These are phyloP conservation scores for Phaeosphaeria sp. DNA, from an alignment of 2,329 filamentous ascomycete genomes.

Conservation along the genomic window DNA sequence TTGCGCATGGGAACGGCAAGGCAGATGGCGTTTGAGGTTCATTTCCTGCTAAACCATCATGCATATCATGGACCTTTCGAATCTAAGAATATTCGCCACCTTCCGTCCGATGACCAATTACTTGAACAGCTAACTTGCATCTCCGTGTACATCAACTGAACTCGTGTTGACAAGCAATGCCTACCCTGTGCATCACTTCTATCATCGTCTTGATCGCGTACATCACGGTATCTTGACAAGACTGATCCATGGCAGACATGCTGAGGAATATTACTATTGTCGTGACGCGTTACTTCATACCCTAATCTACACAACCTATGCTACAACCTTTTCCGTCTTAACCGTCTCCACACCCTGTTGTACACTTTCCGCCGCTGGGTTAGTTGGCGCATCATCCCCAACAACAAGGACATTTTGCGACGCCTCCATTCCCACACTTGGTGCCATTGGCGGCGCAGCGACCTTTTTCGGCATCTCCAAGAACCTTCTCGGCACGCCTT, in stretches of 20 bases:
- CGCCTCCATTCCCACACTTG: neutral
- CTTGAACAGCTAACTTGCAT: neutral
- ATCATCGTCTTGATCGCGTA: too few relatives aligned
- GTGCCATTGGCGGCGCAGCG: neutral
- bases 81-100: conserved; percentile 19
- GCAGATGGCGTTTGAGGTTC: conserved; percentile 50
- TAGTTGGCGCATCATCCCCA: neutral
- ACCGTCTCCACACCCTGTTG: neutral
- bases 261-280: conserved; percentile 1
- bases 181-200: neutral
- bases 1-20: conserved; percentile 46
- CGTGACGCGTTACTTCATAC: conserved; percentile 4
- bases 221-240: too few relatives aligned
- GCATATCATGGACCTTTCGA: conserved; percentile 50
- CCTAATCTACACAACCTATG: neutral
- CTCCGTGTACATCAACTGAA: neutral
- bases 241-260: neutral
- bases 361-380: neutral
- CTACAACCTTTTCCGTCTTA: conserved; percentile 2
- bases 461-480: conserved; percentile 38
- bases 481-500: conserved; percentile 83
- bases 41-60: conserved; percentile 49
- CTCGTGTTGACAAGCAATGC: too few relatives aligned
- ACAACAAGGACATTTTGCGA: neutral
- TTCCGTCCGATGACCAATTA: neutral